Evolutionary conservation across 805 yeast genomes (phyloP), one percentile per base, ranked within the genome.

Genomic region (Millerozyma miso): DNA sequence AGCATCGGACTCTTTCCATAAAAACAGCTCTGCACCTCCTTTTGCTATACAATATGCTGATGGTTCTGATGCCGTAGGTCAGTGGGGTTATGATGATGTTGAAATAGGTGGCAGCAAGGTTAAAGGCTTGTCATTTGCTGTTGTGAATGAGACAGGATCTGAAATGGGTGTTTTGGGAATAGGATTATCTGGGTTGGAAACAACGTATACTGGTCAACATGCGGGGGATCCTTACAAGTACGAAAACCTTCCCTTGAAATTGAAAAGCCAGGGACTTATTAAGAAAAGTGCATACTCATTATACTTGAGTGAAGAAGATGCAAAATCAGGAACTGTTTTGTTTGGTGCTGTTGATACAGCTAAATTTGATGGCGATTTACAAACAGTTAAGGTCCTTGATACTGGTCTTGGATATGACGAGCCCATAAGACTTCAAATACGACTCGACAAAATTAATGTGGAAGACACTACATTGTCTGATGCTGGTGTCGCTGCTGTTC

Each of bases 141-240:
- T 88, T 18, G 95, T 86, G 2, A 79, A 79, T 55, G 59, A 62
- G 31, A 77, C 88, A 1, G 78, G 80, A 47, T 80, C 90, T 3
- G 60, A 79, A 6, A 64, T 74, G 45, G 91, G 95, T 43, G 91
- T 87, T 19, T 62, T 86, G 34, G 89, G 90, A 19, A 78, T 86
- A 48, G 91, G 93, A 8, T 69, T 85, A 39, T 64, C 77, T 4
- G 85, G 80, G 12, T 70, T 85, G 42, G 96, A 89, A 60, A 69
- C 78, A 3, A 84, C 91, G 1, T 60, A 55, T 51, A 17, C 45
- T 13, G 34, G 34, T 6, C 7, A 32, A 15, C 5, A 32, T 15
- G 8, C 13, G 13, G 2, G 1, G 2, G 5, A 37, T 13, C 48
- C 48, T 2, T 63, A 66, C 54, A 48, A 46, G 34, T 70, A 70